A percentile compares a stretch with the other conserved stretches of the same genome.
These are phyloP conservation scores for Yarrowia deformans DNA, from an alignment of 805 yeast genomes.

Conservation along the genomic window DNA sequence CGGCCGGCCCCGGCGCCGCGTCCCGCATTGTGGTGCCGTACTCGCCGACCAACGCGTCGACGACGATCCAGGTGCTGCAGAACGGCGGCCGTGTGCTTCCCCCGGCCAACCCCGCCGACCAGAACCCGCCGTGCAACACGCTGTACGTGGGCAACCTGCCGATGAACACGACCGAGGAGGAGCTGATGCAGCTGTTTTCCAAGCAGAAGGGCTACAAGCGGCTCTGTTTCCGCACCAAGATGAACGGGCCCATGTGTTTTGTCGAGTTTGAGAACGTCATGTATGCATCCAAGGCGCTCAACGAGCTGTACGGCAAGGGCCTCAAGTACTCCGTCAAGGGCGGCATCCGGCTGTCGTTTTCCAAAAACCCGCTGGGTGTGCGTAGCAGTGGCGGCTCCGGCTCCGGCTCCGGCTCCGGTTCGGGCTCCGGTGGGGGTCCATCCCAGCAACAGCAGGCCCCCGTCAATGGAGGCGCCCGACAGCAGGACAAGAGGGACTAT, in stretches of 20 bases:
- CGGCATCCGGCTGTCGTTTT: conserved; percentile 91
- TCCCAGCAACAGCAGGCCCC: conserved; percentile 18
- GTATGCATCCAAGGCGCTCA: conserved; percentile 90
- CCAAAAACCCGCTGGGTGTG: conserved; percentile 96
- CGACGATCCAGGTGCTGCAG: conserved; percentile 51
- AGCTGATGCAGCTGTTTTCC: conserved; percentile 83
- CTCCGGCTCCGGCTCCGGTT: no score
- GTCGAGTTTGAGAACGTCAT: conserved; percentile 98
- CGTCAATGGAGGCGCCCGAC: conserved; percentile 6
- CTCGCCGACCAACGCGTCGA: conserved; percentile 48
- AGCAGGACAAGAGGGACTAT: conserved; percentile 38
- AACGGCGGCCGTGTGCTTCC: conserved; percentile 54
- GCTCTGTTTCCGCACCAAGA: conserved; percentile 86
- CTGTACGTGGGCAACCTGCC: conserved; percentile 96
- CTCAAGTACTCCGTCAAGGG: conserved; percentile 90
- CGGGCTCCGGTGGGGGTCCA: neutral
- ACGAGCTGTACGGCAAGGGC: conserved; percentile 91
- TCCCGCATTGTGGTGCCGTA: conserved; percentile 48
- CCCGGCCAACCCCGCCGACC: conserved; percentile 95
- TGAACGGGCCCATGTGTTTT: conserved; percentile 96
- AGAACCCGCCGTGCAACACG: conserved; percentile 98
- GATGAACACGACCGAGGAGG: conserved; percentile 95
- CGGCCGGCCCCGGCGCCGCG: conserved; percentile 37
- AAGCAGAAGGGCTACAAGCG: conserved; percentile 93
- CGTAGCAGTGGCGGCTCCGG: conserved; percentile 59